Evolutionary conservation across 192 early-diverging fungal species (phyloP).

Genomic region (Umbelopsis isabellina): DNA sequence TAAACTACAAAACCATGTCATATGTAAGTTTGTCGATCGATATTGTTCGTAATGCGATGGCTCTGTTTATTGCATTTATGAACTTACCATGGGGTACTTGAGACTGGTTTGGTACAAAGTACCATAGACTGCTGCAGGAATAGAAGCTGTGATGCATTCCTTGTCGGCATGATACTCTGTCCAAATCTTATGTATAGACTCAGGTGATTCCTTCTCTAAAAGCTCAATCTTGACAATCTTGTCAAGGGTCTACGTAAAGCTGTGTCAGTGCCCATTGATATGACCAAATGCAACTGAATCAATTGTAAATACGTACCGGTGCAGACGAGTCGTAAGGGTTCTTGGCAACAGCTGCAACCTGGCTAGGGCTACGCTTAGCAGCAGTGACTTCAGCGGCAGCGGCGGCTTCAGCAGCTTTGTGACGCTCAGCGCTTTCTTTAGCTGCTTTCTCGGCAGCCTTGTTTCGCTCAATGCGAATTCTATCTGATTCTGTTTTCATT

Average conservation of each 20-base stretch:
- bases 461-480: conserved; percentile 8
- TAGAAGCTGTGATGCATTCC: conserved; percentile 42
- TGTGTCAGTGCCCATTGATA: background rate
- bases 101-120: conserved; percentile 38
- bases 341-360: conserved; percentile 23
- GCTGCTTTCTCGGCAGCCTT: conserved; percentile 25
- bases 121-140: conserved; percentile 36
- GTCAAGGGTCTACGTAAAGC: conserved; percentile 31
- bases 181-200: conserved; percentile 43
- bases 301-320: conserved; percentile 27
- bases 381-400: conserved; percentile 1
- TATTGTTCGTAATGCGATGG: background rate
- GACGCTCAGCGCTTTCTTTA: background rate
- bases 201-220: conserved; percentile 36
- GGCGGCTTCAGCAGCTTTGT: conserved; percentile 2
- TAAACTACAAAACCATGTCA: conserved; percentile 58
- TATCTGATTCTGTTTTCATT: conserved; percentile 26
- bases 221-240: conserved; percentile 44
- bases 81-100: conserved; percentile 45
- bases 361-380: conserved; percentile 11
- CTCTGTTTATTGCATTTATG: background rate
- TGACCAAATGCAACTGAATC: background rate
- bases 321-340: conserved; percentile 42
- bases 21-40: background rate
- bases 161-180: conserved; percentile 39